These are phyloP conservation scores for Lippia alba DNA, from an alignment of 305 asterid genomes.

Conservation along the genomic window DNA sequence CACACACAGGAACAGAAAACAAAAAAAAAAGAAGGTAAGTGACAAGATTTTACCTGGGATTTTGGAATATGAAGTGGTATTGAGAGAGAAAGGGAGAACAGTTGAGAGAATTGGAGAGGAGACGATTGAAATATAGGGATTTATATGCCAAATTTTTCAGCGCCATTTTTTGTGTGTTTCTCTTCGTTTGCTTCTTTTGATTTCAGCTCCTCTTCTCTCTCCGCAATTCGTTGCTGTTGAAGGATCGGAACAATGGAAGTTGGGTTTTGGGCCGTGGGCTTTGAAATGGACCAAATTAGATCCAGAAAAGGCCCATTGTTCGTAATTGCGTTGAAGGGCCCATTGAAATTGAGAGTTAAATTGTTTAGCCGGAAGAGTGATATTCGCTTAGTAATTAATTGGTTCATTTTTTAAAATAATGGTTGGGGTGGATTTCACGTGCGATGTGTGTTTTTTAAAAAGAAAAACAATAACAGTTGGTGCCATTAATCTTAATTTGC, in stretches of 20 bases:
- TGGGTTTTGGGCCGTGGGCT: background rate
- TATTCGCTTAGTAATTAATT: too few species aligned
- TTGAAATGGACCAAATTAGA: background rate
- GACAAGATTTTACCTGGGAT: conserved; percentile 44
- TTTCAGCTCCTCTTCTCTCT: background rate
- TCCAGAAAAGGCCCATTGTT: background rate
- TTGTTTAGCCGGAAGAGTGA: too few species aligned
- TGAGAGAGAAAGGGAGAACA: conserved; percentile 31
- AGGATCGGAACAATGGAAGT: background rate
- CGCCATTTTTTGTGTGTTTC: conserved; percentile 35
- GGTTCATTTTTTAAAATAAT: too few species aligned
- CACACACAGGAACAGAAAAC: background rate
- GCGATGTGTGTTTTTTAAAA: too few species aligned
- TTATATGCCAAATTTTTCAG: conserved; percentile 44
- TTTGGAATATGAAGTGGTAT: conserved; percentile 31
- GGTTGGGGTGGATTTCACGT: too few species aligned
- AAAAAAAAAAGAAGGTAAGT: background rate
- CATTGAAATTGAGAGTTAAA: too few species aligned
- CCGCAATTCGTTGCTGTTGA: conserved; percentile 4
- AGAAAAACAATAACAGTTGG: too few species aligned
- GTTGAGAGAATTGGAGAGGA: conserved; percentile 31
- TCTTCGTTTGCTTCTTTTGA: background rate
- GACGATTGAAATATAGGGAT: conserved; percentile 37
- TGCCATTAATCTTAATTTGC: too few species aligned
- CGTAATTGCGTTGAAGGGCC: too few species aligned